Base-by-base conservation (phyloP, 2,329 filamentous ascomycete species). In the Pseudogymnoascus sp. region DNA sequence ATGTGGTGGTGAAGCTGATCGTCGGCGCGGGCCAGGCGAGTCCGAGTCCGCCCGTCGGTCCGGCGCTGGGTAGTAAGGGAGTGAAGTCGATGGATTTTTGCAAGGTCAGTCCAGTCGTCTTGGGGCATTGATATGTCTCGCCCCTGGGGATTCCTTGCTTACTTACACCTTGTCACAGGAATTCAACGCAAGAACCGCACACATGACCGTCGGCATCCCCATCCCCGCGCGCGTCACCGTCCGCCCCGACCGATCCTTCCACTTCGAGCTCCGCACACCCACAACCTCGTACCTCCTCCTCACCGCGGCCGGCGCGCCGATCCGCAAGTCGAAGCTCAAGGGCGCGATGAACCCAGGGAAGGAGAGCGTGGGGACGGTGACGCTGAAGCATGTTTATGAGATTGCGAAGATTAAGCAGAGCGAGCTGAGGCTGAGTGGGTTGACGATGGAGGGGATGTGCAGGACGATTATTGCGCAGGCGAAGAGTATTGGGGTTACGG, bases 1-100 rank as follows among this genome's bases (percentile, higher is more conserved):
- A 95, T 71, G 85, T 90, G 76, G 86, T 97, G 63, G 92, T 99
- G 74, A 99, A 97, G 79, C 84, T 99, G 75, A 96, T 99, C 67
- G 94, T 99, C 64, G 94, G 93, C 70, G 94, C 94, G 62, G 94
- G 94, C 25, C 91, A 97, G 75, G 94, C 94, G 63, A 93, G 87
- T 70, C 94, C 94, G 30, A 95, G 91, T 76, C 94, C 94, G 34
- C 94, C 94, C 4, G 92, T 99, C 70, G 94, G 94, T 80, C 94
- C 94, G 62, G 94, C 94, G 60, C 83, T 99, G 66, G 94, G 94
- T 77, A 93, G 88, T 74, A 97, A 97, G 80, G 94, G 94, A 80
- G 89, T 99, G 65, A 99, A 99, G 80, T 95, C 90, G 62, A 99
- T 99, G 88, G 94, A 99, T 77, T 99, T 97, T 75, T 97, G 94